Base-by-base conservation (phyloP, 768 basidiomycete genomes). In the Russula emetica region DNA sequence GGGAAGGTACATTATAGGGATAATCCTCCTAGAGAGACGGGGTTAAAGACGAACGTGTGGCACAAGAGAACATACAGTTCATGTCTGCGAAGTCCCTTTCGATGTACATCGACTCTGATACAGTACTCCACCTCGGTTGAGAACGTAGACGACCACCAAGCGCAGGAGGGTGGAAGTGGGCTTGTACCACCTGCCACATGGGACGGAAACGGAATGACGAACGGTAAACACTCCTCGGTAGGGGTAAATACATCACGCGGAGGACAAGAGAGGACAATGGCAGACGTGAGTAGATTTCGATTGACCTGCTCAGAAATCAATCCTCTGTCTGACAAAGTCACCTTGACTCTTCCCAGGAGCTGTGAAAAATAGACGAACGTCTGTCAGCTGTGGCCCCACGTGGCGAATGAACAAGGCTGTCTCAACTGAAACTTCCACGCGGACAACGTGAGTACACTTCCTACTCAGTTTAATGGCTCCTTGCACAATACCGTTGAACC, bases 1-100 rank as follows among this genome's bases (percentile, higher is more conserved):
- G 2, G 79, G 80, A 22, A 81, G 72, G 66, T 80, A 80, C 42
- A 78, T 72, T 14, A 81, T 69, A 11, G 74, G 77, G 52, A 79
- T 72, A 42, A 62, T 62, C 64, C 69, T 72, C 56, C 75, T 76
- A 59, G 36, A 64, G 45, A 32, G 18, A 38, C 14, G n/a, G 34
- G 36, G 52, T 60, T 30, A 64, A 50, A 42, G 22, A 44, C 5
- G 28, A 13, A 61, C 34, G 54, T 49, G 51, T n/a, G 28, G 53
- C 22, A 40, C 55, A 16, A 45, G 45, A 54, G 44, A 3, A 67
- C 76, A 55, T 71, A 79, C 79, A 73, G 71, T 66, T 80, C 78
- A 60, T 77, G 72, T 58, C 76, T 73, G 28, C 75, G 72, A 32
- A 80, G 70, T 22, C 76, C 76, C 64, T 76, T 78, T 42, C 79